These are phyloP conservation scores for Polymyxa betae DNA, from an alignment of 208 protist genomes.

Conservation along the genomic window DNA sequence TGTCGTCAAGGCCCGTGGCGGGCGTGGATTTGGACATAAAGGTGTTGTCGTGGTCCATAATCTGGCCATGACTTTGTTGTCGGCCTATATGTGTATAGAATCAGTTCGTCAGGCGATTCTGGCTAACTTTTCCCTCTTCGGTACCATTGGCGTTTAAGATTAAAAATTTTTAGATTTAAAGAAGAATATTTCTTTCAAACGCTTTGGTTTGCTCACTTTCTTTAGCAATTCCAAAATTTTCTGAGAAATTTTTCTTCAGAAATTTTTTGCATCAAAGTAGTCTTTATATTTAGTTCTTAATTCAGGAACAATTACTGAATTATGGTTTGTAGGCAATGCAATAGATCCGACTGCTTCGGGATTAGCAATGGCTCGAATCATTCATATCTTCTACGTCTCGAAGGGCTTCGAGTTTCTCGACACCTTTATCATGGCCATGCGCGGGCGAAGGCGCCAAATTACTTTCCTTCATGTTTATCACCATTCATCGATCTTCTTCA, in stretches of 20 bases:
- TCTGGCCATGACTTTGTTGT: neutral
- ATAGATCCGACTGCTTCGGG: neutral
- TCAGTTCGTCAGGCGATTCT: neutral
- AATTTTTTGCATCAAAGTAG: too few relatives aligned
- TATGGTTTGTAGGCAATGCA: neutral
- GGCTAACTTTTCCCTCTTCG: slow-evolving; percentile 1
- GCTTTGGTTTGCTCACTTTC: too few relatives aligned
- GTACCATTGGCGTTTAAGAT: neutral
- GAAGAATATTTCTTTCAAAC: too few relatives aligned
- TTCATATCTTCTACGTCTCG: neutral
- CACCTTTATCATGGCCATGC: neutral
- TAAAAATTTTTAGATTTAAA: too few relatives aligned
- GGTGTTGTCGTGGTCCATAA: neutral
- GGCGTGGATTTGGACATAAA: neutral
- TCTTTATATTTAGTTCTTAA: too few relatives aligned
- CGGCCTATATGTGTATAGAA: neutral
- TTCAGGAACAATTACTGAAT: too few relatives aligned
- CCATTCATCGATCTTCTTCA: neutral
- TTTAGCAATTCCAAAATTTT: too few relatives aligned
- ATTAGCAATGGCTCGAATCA: neutral
- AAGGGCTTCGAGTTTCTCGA: neutral
- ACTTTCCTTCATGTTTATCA: neutral
- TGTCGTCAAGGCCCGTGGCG: too few relatives aligned
- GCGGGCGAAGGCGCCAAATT: neutral
- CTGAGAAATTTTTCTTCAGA: too few relatives aligned